Percentiles rank a stretch among this genome's conserved stretches.
These are phyloP conservation scores for Trichoderma asperellum DNA, from an alignment of 2,329 filamentous ascomycete species.

Conservation along the genomic window DNA sequence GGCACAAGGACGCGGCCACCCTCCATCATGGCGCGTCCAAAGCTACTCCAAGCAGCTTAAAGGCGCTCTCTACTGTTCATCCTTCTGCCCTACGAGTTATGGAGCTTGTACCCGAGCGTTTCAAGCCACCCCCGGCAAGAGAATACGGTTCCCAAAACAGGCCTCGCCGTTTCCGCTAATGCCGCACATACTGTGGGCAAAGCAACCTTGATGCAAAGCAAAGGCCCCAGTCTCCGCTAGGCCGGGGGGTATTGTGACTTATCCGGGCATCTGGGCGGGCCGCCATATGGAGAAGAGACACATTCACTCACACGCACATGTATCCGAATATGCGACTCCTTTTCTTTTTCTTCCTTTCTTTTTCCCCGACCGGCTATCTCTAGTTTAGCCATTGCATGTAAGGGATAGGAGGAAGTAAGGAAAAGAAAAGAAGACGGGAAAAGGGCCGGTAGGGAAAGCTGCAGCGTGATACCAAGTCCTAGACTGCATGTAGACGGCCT, in stretches of 20 bases:
- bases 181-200: not conserved
- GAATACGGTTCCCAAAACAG: slow-evolving; percentile 7
- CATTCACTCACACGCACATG: not conserved
- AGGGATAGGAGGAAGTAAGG: not conserved
- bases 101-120: not conserved
- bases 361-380: not conserved
- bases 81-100: not conserved
- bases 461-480: not conserved
- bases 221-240: not conserved
- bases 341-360: not conserved
- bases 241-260: not conserved
- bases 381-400: not conserved
- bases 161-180: slow-evolving; percentile 12
- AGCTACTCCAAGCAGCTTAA: not conserved
- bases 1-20: slow-evolving; percentile 17
- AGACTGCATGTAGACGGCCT: not conserved
- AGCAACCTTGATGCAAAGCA: not conserved
- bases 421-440: not conserved
- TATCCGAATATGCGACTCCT: not conserved
- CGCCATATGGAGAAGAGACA: not conserved
- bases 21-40: slow-evolving; percentile 8
- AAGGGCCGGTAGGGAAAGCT: not conserved
- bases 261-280: not conserved
- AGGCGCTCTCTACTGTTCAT: not conserved
- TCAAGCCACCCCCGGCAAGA: not conserved